Conservation (phyloP, 179 eudicot species). For the Actinidia chinensis region DNA sequence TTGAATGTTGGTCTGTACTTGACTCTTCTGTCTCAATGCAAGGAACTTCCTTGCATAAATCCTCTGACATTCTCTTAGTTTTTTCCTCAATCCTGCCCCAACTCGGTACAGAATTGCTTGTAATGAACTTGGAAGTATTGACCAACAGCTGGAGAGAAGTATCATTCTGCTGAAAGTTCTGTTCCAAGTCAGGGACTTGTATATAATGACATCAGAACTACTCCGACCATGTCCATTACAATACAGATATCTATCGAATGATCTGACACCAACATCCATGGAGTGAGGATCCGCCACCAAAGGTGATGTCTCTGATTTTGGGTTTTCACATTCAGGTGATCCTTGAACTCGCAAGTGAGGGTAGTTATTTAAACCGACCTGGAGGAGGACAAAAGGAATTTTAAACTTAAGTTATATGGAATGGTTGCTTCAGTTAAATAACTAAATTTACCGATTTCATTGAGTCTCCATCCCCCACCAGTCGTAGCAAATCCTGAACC, state of each 20-base stretch:
- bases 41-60: conserved; percentile 74
- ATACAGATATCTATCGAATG: conserved; percentile 25
- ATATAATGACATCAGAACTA: conserved; percentile 33
- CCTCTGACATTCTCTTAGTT: conserved; percentile 45
- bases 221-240: conserved; percentile 33
- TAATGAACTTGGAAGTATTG: conserved; percentile 23
- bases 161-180: conserved; percentile 30
- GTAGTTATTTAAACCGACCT: conserved; percentile 38
- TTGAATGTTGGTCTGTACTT: conserved; percentile 26
- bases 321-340: conserved; percentile 46
- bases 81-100: conserved; percentile 53
- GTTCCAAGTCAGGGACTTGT: conserved; percentile 39
- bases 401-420: conserved; percentile 6
- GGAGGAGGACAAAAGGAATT: conserved; percentile 10
- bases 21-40: conserved; percentile 70
- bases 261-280: conserved; percentile 32
- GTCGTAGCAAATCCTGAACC: conserved; percentile 70
- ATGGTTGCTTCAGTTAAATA: conserved; percentile 1
- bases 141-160: conserved; percentile 25
- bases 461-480: conserved; percentile 58
- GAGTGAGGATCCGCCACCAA: conserved; percentile 41
- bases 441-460: conserved; percentile 39
- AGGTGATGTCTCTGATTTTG: conserved; percentile 40
- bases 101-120: conserved; percentile 30
- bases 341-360: conserved; percentile 38